Evolutionary conservation across 345 rosid species (phyloP).

Genomic region (Psidium guajava): DNA sequence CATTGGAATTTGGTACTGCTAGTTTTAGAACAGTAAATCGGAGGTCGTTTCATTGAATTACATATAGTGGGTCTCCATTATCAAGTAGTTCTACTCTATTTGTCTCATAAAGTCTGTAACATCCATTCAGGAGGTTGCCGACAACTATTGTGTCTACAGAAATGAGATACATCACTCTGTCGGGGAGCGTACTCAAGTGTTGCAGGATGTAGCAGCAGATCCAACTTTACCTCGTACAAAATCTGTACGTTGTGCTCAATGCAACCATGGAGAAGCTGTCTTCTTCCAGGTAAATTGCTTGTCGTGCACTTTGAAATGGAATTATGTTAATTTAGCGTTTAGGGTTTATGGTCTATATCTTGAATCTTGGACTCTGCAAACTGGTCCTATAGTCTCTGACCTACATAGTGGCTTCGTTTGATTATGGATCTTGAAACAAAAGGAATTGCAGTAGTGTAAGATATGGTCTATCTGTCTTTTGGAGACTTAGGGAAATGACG

Average conservation of each 20-base stretch:
- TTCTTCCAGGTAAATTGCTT: conserved; percentile 29
- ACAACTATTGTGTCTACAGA: conserved; percentile 32
- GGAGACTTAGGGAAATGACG: background rate
- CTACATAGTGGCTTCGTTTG: background rate
- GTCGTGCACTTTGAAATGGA: background rate
- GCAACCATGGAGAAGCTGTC: conserved; percentile 36
- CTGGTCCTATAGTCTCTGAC: background rate
- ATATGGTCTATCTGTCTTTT: background rate
- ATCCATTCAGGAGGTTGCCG: conserved; percentile 32
- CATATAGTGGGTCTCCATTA: background rate
- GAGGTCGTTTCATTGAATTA: background rate
- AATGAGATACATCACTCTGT: conserved; percentile 41
- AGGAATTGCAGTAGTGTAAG: background rate
- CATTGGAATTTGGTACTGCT: background rate
- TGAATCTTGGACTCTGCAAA: background rate
- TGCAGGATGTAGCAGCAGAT: conserved; percentile 47
- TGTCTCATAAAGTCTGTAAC: background rate
- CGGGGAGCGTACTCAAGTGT: conserved; percentile 35
- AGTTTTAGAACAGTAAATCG: background rate
- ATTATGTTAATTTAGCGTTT: background rate
- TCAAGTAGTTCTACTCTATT: background rate
- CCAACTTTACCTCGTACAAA: conserved; percentile 50
- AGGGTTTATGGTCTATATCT: background rate
- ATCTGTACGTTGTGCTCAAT: conserved; percentile 18
- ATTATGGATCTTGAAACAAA: background rate